A percentile compares a stretch with the other conserved stretches of the same genome.
Evolutionary conservation across 306 rosid species (phyloP).

Genomic region (Pterocarpus santalinus): DNA sequence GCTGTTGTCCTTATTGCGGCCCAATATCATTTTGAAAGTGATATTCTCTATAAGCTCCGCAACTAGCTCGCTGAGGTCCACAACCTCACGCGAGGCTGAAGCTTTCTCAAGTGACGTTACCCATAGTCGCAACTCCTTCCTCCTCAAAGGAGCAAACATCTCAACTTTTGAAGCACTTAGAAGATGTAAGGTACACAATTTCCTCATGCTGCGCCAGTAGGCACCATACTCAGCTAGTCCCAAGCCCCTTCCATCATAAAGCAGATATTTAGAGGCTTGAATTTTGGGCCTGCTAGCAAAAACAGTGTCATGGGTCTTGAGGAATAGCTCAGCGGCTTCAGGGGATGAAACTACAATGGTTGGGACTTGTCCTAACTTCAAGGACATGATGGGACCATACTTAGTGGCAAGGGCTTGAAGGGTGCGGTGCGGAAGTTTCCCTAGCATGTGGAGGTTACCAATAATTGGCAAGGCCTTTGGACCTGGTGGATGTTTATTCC

Average conservation of each 20-base stretch:
- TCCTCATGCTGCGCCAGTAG: constrained; percentile 53
- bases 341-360: constrained; percentile 49
- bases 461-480: constrained; percentile 51
- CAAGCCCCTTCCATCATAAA: constrained; percentile 39
- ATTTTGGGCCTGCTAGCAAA: constrained; percentile 38
- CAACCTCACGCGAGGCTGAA: constrained; percentile 19
- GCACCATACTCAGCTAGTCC: constrained; percentile 34
- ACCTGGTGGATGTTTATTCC: constrained; percentile 18
- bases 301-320: constrained; percentile 53
- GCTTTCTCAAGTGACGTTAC: constrained; percentile 6
- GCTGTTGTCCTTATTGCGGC: not conserved
- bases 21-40: constrained; percentile 5
- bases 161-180: constrained; percentile 43
- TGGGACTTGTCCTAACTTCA: constrained; percentile 43
- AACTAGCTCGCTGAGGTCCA: not conserved
- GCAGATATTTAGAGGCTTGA: constrained; percentile 33
- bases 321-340: constrained; percentile 55
- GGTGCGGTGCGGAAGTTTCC: constrained; percentile 42
- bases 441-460: constrained; percentile 58
- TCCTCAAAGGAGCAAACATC: constrained; percentile 37
- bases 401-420: constrained; percentile 44
- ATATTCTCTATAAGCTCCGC: constrained; percentile 9
- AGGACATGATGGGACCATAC: constrained; percentile 55
- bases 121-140: not conserved
- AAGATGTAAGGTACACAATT: constrained; percentile 43